These are phyloP conservation scores for Betula pendula DNA, from an alignment of 306 rosid species.

Conservation along the genomic window DNA sequence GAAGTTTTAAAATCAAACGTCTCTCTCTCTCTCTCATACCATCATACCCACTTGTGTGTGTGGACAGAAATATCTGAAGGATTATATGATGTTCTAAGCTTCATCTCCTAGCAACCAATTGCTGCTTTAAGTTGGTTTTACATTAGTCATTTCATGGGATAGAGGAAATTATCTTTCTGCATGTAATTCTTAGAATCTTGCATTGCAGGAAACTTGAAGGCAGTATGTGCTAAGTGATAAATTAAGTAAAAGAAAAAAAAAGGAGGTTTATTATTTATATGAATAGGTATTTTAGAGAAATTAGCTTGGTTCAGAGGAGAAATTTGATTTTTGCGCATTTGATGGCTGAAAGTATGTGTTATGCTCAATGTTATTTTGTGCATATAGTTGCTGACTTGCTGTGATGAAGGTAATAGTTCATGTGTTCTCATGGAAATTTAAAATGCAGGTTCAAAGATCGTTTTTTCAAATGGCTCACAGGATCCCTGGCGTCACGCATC, in stretches of 20 bases:
- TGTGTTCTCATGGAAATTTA: slow-evolving; percentile 28
- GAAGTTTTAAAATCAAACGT: neutral
- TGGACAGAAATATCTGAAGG: neutral
- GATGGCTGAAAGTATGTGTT: neutral
- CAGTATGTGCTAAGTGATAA: neutral
- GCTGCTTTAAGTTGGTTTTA: neutral
- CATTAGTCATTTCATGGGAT: neutral
- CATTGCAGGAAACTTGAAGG: neutral
- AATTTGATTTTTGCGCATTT: neutral
- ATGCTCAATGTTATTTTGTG: neutral
- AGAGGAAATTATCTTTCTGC: neutral
- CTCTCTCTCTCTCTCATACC: neutral
- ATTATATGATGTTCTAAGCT: neutral
- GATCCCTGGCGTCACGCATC: slow-evolving; percentile 99
- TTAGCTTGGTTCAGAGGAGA: neutral
- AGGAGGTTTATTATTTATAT: neutral
- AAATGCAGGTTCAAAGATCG: slow-evolving; percentile 76
- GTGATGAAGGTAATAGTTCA: neutral
- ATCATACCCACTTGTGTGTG: neutral
- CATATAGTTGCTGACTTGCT: neutral
- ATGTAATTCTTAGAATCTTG: neutral
- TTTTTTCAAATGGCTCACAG: slow-evolving; percentile 91
- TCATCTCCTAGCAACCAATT: neutral
- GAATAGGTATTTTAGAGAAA: neutral
- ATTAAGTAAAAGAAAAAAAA: neutral